Conservation (phyloP, 192 early-diverging fungal genomes). For the Umbelopsis isabellina region DNA sequence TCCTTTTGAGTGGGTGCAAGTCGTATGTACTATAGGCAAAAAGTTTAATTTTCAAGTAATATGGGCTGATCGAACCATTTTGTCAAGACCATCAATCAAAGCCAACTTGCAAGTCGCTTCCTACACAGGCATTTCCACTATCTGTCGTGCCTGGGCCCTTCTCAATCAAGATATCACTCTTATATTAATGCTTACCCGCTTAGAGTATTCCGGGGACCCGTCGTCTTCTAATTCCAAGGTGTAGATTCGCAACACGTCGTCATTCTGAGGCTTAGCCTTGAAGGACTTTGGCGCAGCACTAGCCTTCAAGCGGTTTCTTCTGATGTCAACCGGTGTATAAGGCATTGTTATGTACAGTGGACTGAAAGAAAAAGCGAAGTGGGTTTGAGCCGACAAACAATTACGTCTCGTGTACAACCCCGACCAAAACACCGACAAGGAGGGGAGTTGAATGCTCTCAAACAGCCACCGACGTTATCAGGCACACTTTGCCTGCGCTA, state of each 20-base stretch:
- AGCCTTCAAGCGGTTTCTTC: slow-evolving; percentile 9
- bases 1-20: slow-evolving; percentile 70
- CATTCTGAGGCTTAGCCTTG: background rate
- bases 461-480: slow-evolving; percentile 10
- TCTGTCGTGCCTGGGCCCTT: background rate
- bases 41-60: background rate
- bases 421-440: background rate
- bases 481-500: background rate
- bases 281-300: slow-evolving; percentile 5
- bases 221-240: slow-evolving; percentile 58
- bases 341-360: slow-evolving; percentile 17
- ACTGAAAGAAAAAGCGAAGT: slow-evolving; percentile 3
- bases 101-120: too few relatives aligned
- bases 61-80: background rate
- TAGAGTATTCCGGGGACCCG: slow-evolving; percentile 56
- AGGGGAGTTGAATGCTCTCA: slow-evolving; percentile 1
- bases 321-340: slow-evolving; percentile 7
- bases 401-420: slow-evolving; percentile 14
- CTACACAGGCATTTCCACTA: too few relatives aligned
- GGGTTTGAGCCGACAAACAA: slow-evolving; percentile 12
- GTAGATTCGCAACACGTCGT: slow-evolving; percentile 32
- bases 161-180: background rate
- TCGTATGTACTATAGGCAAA: slow-evolving; percentile 65
- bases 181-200: slow-evolving; percentile 14
- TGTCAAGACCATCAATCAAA: background rate